These are phyloP conservation scores for Aspergillus coremiiformis DNA, from an alignment of 495 filamentous ascomycete species.

Conservation along the genomic window DNA sequence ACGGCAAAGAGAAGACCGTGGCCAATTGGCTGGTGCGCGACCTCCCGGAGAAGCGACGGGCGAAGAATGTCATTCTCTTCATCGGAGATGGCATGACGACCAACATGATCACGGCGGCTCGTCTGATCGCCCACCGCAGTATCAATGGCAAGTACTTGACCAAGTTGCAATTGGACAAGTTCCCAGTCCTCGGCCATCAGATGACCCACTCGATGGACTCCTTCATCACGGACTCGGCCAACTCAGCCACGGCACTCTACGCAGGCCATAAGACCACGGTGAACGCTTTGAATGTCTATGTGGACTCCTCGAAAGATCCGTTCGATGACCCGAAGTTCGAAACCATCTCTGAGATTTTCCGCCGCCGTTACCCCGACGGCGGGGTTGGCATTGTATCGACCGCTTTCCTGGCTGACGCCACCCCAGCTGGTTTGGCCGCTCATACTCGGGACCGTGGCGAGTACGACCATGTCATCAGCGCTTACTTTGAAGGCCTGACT, in stretches of 20 bases:
- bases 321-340: constrained; percentile 75
- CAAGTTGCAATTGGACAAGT: constrained; percentile 60
- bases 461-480: constrained; percentile 57
- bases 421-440: constrained; percentile 58
- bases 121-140: constrained; percentile 63
- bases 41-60: constrained; percentile 52
- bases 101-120: constrained; percentile 68
- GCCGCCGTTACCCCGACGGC: constrained; percentile 48
- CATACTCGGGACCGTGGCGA: constrained; percentile 56
- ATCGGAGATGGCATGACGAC: constrained; percentile 77
- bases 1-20: constrained; percentile 52
- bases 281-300: constrained; percentile 67
- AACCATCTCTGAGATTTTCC: constrained; percentile 64
- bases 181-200: constrained; percentile 63
- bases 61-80: constrained; percentile 73
- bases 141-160: constrained; percentile 69
- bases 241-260: constrained; percentile 67
- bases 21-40: constrained; percentile 67
- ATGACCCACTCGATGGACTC: constrained; percentile 67
- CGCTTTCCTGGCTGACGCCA: constrained; percentile 65
- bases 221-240: constrained; percentile 73
- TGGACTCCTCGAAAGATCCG: constrained; percentile 53
- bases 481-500: constrained; percentile 48
- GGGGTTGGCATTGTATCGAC: constrained; percentile 55
- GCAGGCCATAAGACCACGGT: constrained; percentile 67